Percentiles rank a stretch among this genome's conserved stretches.
Evolutionary conservation across 768 basidiomycete genomes (phyloP).

Genomic region (Macrolepiota dolichaula): DNA sequence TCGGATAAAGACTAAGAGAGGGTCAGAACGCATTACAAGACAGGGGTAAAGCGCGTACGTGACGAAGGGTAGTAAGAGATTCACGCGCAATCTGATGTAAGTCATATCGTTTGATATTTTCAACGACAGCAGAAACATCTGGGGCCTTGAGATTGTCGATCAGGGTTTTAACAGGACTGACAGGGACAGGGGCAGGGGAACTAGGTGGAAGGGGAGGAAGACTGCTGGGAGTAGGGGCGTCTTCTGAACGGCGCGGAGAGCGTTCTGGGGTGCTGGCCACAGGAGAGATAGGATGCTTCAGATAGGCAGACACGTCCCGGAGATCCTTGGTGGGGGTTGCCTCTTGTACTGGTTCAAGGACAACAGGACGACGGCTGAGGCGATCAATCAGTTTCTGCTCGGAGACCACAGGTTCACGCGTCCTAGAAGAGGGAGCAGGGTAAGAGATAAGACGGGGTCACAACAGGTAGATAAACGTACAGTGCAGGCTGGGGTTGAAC

Average conservation of each 20-base stretch:
- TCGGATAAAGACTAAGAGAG: conserved; percentile 55
- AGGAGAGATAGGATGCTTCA: conserved; percentile 45
- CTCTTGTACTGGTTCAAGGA: conserved; percentile 41
- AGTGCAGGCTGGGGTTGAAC: conserved; percentile 31
- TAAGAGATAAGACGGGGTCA: conserved; percentile 13
- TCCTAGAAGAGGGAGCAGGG: conserved; percentile 17
- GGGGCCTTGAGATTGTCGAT: conserved; percentile 30
- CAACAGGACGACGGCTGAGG: conserved; percentile 15
- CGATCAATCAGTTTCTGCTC: conserved; percentile 23
- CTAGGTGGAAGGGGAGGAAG: conserved; percentile 36
- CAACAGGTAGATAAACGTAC: conserved; percentile 13
- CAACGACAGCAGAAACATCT: conserved; percentile 27
- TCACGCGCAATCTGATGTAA: conserved; percentile 33
- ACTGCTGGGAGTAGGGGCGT: conserved; percentile 32
- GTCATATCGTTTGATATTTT: conserved; percentile 31
- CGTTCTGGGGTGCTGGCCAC: conserved; percentile 21
- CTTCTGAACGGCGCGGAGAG: conserved; percentile 20
- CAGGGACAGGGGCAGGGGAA: conserved; percentile 35
- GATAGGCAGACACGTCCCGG: conserved; percentile 48
- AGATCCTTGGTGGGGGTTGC: conserved; percentile 47
- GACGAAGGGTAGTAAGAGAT: conserved; percentile 30
- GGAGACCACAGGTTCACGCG: conserved; percentile 11
- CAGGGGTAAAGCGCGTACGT: conserved; percentile 24
- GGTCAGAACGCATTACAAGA: conserved; percentile 2
- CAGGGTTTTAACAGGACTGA: conserved; percentile 36